phyloP scores from a whole-genome alignment of 2,329 filamentous ascomycete species.

The Trichoderma lentiforme region DNA sequence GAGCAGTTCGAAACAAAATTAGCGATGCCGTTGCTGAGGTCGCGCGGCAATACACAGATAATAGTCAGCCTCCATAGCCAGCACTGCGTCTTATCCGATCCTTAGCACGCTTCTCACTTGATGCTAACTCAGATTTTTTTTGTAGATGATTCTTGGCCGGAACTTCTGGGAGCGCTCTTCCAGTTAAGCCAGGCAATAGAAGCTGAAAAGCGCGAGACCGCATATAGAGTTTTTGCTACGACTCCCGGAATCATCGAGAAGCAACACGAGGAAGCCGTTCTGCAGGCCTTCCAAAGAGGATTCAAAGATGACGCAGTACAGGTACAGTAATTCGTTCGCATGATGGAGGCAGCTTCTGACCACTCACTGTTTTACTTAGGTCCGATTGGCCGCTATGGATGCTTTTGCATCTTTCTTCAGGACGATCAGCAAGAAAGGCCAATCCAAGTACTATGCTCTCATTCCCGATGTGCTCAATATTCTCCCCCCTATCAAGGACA shows the following conservation, averaged over 20 bases:
- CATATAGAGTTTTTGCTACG: slow-evolving; percentile 92
- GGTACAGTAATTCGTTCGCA: slow-evolving; percentile 46
- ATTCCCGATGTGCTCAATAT: slow-evolving; percentile 93
- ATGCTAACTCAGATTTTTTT: slow-evolving; percentile 23
- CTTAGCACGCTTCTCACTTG: background rate
- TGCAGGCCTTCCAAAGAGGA: slow-evolving; percentile 82
- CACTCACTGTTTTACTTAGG: slow-evolving; percentile 44
- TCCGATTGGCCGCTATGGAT: slow-evolving; percentile 91
- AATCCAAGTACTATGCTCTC: slow-evolving; percentile 81
- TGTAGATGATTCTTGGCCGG: slow-evolving; percentile 80
- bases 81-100: background rate
- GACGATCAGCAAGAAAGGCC: slow-evolving; percentile 81
- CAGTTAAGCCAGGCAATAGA: slow-evolving; percentile 85
- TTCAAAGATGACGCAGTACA: slow-evolving; percentile 85
- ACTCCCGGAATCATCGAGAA: slow-evolving; percentile 95
- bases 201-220: slow-evolving; percentile 80
- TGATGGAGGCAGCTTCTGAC: background rate
- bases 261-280: slow-evolving; percentile 88
- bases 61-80: slow-evolving; percentile 55
- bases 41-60: slow-evolving; percentile 90
- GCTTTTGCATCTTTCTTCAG: slow-evolving; percentile 96
- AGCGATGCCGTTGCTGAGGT: slow-evolving; percentile 97
- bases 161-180: slow-evolving; percentile 82
- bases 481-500: slow-evolving; percentile 88
- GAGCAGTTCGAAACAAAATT: slow-evolving; percentile 85